Evolutionary conservation across 1,284 basidiomycete genomes (phyloP), one percentile per base, ranked within the genome.

Genomic region (Phellopilus nigrolimitatus): DNA sequence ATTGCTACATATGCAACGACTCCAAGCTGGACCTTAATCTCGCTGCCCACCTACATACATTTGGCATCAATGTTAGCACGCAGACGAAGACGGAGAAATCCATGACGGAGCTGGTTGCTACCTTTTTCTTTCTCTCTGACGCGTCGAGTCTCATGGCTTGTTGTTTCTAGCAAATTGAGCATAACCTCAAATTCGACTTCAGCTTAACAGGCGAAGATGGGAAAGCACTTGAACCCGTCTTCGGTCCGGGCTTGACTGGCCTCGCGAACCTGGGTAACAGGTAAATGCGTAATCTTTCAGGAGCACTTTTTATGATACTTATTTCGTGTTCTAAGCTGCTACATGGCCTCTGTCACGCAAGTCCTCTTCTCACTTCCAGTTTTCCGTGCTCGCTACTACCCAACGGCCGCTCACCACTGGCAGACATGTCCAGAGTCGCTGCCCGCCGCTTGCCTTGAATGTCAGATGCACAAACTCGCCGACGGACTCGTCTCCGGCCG

Each of bases 71-170:
- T 55, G 83, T 97, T 1, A 73, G 81, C 40, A 79, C 79, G 0
- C 86, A 92, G 63, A 84, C 73, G 22, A 99, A 99, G 71, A 99
- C 95, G 0, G 94, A 97, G 65, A 98, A 97, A 71, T 93, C 84
- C 48, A 93, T 97, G 87, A 97, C 95, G 0, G 95, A 99, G 64
- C 73, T 99, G 51, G 91, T 92, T 55, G 55, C 80, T 62, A 49
- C 7, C 3, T 4, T 27, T 0, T 17, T 17, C n/a, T 21, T 21
- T 28, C 7, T 27, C 33, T 48, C 45, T 33, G 6, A 22, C 31
- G 27, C 27, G 17, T 39, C 25, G 24, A n/a, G 10, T 2, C 19
- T 24, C 5, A 12, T 10, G 12, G 12, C 1, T 13, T n/a, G 21
- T 1, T 36, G 12, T 19, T 13, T 41, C 4, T 56, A 91, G 89